A percentile compares a stretch with the other conserved stretches of the same genome.
These are phyloP conservation scores for Tirmania nivea DNA, from an alignment of 495 filamentous ascomycete species.

Conservation along the genomic window DNA sequence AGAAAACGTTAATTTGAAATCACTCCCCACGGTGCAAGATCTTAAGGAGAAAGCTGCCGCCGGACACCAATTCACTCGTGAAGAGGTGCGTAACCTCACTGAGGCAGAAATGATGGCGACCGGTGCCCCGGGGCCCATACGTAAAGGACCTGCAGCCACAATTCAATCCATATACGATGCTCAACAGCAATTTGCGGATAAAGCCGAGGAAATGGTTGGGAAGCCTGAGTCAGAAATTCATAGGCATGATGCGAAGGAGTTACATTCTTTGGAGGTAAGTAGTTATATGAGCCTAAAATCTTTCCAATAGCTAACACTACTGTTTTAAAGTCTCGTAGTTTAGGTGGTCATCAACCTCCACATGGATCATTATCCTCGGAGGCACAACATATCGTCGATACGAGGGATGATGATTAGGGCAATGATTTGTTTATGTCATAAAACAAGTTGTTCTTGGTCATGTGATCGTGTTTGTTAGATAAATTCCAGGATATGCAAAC, in stretches of 20 bases:
- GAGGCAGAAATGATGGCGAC: slow-evolving; percentile 6
- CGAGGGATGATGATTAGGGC: neutral
- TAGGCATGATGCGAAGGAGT: slow-evolving; percentile 14
- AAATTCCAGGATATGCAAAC: too few species aligned
- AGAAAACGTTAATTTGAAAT: too few species aligned
- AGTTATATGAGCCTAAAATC: too few species aligned
- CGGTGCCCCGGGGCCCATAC: slow-evolving; percentile 14
- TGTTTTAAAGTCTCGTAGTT: neutral
- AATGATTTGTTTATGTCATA: too few species aligned
- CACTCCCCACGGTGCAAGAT: neutral
- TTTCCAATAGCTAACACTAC: too few species aligned
- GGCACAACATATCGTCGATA: neutral
- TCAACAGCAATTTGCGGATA: slow-evolving; percentile 17
- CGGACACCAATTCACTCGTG: neutral
- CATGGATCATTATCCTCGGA: neutral
- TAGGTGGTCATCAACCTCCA: neutral
- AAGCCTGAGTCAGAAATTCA: slow-evolving; percentile 12
- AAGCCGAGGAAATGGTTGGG: slow-evolving; percentile 17
- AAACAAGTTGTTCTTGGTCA: too few species aligned
- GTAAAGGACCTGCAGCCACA: slow-evolving; percentile 14
- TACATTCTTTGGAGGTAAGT: slow-evolving; percentile 19
- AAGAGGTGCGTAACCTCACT: neutral
- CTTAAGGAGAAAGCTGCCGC: neutral
- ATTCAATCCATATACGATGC: slow-evolving; percentile 19
- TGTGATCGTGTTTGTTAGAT: too few species aligned